Evolutionary conservation across 352 stramenopile genomes (phyloP), one percentile per base, ranked within the genome.

Genomic region (Albugo candida): DNA sequence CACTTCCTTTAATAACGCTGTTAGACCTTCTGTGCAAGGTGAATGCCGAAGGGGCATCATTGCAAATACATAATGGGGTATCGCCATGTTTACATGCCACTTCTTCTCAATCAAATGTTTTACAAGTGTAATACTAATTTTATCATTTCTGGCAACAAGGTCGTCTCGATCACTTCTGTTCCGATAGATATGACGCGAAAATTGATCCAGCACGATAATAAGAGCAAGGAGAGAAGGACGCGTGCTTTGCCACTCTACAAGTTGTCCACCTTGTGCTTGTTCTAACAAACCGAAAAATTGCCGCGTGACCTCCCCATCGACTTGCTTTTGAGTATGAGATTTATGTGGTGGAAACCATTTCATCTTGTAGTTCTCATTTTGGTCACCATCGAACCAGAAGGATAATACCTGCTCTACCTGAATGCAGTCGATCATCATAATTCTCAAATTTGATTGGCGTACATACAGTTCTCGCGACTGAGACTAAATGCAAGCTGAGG

Each of bases 21-120:
- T 47, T 6, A 92, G 63, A 1, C 70, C 49, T 27, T 69, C 63
- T 11, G 69, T n/a, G 14, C 75, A 82, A 6, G 65, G 70, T 5
- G 69, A 78, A 54, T 95, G 83, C 35, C 80, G 78, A 34, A 92
- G 57, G 24, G 81, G 83, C 78, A 93, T 92, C 36, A 92, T 48
- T 13, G 74, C 65, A 48, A 93, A 93, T 46, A 88, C 70, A 48
- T 83, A 83, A 24, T 61, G 52, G 2, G 64, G 65, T 1, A 80
- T 51, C 0, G 63, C 27, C 20, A 92, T 56, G n/a, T 59, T 48
- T 13, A 56, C 39, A 55, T 91, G 64, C 65, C 65, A 87, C 19
- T 45, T 36, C 2, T 57, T 61, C 5, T 45, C 61, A 40, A 83
- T 56, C 16, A 84, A 50, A 47, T 70, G 53, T 39, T 68, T 55